A percentile compares a stretch with the other conserved stretches of the same genome.
phyloP scores from a whole-genome alignment of 2,329 filamentous ascomycete genomes.

The Colletotrichum orbiculare region DNA sequence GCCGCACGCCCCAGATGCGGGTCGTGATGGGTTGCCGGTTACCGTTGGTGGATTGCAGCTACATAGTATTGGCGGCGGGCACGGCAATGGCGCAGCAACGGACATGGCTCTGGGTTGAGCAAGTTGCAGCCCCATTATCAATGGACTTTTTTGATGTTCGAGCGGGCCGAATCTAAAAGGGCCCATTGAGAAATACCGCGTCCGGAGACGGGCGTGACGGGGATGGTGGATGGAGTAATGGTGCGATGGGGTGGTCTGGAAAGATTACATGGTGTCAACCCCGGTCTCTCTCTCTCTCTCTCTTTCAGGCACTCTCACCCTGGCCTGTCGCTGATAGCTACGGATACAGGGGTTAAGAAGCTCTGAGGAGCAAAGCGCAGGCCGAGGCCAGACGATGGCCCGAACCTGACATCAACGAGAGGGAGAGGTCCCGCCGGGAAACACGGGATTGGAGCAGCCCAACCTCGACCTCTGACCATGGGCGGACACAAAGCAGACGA shows the following conservation, averaged over 20 bases:
- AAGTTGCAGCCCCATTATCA: constrained; percentile 4
- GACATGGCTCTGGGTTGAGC: background rate
- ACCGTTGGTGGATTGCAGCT: background rate
- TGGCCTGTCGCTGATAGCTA: too few relatives aligned
- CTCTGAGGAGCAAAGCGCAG: background rate
- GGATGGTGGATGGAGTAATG: background rate
- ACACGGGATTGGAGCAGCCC: too few relatives aligned
- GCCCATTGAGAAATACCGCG: background rate
- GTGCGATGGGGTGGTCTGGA: background rate
- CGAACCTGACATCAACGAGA: constrained; percentile 12
- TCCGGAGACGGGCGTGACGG: background rate
- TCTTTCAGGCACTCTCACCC: too few relatives aligned
- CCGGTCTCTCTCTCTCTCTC: constrained; percentile 1
- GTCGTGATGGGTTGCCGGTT: background rate
- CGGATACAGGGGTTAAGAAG: too few relatives aligned
- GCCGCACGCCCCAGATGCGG: constrained; percentile 4
- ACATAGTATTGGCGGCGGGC: background rate
- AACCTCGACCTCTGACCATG: constrained; percentile 16
- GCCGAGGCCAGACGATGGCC: constrained; percentile 16
- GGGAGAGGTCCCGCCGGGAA: too few relatives aligned
- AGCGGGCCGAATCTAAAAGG: constrained; percentile 1
- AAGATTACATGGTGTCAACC: constrained; percentile 25
- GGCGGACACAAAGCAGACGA: constrained; percentile 22
- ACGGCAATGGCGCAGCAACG: background rate
- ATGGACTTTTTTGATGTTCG: constrained; percentile 9